phyloP scores from a whole-genome alignment of 2,329 filamentous ascomycete genomes.

The Ustulina deusta region DNA sequence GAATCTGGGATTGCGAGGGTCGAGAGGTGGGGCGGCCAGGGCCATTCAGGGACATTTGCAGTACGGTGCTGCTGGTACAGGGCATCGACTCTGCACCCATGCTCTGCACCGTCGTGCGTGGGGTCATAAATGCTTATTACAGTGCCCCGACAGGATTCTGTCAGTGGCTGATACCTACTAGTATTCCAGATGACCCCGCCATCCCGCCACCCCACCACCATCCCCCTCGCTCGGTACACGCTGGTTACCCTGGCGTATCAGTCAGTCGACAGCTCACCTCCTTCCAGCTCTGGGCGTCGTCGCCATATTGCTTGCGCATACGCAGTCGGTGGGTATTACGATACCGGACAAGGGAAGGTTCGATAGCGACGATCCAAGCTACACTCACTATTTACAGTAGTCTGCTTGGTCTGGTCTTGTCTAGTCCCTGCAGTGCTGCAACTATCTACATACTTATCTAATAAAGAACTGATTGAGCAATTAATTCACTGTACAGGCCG shows the following conservation, averaged over 20 bases:
- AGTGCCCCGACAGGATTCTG: background rate
- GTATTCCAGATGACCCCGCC: conserved; percentile 19
- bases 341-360: too few species aligned
- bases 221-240: conserved; percentile 34
- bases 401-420: too few species aligned
- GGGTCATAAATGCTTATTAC: conserved; percentile 5
- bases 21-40: conserved; percentile 18
- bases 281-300: background rate
- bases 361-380: too few species aligned
- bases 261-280: conserved; percentile 1
- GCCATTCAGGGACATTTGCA: background rate
- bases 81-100: background rate
- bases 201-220: conserved; percentile 33
- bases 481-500: too few species aligned
- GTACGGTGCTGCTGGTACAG: conserved; percentile 1
- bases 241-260: conserved; percentile 11
- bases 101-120: conserved; percentile 14
- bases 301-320: too few species aligned
- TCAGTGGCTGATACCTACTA: conserved; percentile 13
- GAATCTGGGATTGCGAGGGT: conserved; percentile 13
- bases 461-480: too few species aligned
- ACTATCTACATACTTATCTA: too few species aligned
- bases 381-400: too few species aligned
- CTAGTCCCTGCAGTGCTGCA: too few species aligned
- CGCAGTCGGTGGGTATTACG: background rate